Percentiles rank a stretch among this genome's conserved stretches.
These are phyloP conservation scores for Coniella lustricola DNA, from an alignment of 2,329 filamentous ascomycete genomes.

Conservation along the genomic window DNA sequence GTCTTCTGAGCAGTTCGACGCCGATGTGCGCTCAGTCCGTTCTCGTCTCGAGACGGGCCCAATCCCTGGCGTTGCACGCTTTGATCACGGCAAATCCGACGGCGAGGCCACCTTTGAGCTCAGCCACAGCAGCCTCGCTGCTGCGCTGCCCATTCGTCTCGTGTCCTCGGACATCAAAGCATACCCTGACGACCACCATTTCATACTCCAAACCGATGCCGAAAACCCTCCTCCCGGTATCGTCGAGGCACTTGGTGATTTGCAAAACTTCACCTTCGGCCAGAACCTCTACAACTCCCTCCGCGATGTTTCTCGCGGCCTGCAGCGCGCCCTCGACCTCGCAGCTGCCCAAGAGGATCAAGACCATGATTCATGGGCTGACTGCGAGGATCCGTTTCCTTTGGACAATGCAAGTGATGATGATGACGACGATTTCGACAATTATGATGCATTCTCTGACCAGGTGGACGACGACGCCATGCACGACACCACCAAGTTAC, in stretches of 20 bases:
- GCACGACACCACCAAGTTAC: conserved; percentile 23
- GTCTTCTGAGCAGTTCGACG: conserved; percentile 59
- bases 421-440: conserved; percentile 16
- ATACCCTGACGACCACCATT: conserved; percentile 32
- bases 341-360: not conserved
- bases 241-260: conserved; percentile 32
- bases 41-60: conserved; percentile 31
- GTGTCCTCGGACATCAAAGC: conserved; percentile 29
- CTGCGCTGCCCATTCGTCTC: conserved; percentile 30
- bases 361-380: conserved; percentile 27
- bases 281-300: conserved; percentile 41
- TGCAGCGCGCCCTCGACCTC: not conserved
- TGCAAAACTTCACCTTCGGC: conserved; percentile 38
- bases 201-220: conserved; percentile 37
- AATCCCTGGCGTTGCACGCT: conserved; percentile 34
- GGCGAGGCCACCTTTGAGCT: conserved; percentile 63
- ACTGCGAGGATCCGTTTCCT: conserved; percentile 18
- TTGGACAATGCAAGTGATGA: conserved; percentile 21
- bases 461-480: conserved; percentile 29
- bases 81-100: conserved; percentile 61
- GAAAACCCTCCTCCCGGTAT: conserved; percentile 26
- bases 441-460: no score
- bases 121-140: conserved; percentile 20
- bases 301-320: conserved; percentile 32
- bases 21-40: conserved; percentile 43